phyloP scores from a whole-genome alignment of 371 early-diverging fungal genomes.

The Dichotomocladium elegans region DNA sequence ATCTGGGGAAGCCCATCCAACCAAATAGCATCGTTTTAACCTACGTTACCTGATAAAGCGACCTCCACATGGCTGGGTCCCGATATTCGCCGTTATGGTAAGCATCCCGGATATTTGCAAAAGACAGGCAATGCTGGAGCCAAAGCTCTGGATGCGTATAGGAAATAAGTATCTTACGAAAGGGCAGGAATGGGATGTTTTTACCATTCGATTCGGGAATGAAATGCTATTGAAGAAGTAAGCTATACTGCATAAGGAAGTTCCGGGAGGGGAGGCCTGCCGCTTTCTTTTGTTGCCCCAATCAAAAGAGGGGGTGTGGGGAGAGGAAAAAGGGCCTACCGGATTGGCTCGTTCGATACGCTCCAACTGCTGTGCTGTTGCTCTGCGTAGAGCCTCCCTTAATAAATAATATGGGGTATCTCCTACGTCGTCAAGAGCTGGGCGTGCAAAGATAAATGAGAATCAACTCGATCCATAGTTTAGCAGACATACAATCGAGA shows the following conservation, averaged over 20 bases:
- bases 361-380: slow-evolving; percentile 37
- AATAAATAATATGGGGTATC: slow-evolving; percentile 30
- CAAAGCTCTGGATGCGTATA: slow-evolving; percentile 26
- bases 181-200: not conserved
- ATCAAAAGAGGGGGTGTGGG: not conserved
- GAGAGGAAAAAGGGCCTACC: slow-evolving; percentile 13
- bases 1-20: not conserved
- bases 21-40: not conserved
- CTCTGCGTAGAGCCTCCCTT: slow-evolving; percentile 23
- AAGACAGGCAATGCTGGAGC: slow-evolving; percentile 30
- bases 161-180: too few species aligned
- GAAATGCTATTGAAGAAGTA: slow-evolving; percentile 23
- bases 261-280: not conserved
- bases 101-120: slow-evolving; percentile 29
- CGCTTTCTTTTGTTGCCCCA: not conserved
- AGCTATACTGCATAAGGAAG: not conserved
- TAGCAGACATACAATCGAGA: slow-evolving; percentile 28
- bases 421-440: slow-evolving; percentile 33
- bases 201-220: slow-evolving; percentile 32
- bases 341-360: slow-evolving; percentile 39
- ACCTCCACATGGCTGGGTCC: slow-evolving; percentile 28
- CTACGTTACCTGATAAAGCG: slow-evolving; percentile 26
- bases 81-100: slow-evolving; percentile 24
- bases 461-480: not conserved
- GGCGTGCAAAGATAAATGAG: not conserved